Percentiles rank a stretch among this genome's conserved stretches.
Evolutionary conservation across 2,329 filamentous ascomycete species (phyloP).

Genomic region (Plenodomus tracheiphilus): DNA sequence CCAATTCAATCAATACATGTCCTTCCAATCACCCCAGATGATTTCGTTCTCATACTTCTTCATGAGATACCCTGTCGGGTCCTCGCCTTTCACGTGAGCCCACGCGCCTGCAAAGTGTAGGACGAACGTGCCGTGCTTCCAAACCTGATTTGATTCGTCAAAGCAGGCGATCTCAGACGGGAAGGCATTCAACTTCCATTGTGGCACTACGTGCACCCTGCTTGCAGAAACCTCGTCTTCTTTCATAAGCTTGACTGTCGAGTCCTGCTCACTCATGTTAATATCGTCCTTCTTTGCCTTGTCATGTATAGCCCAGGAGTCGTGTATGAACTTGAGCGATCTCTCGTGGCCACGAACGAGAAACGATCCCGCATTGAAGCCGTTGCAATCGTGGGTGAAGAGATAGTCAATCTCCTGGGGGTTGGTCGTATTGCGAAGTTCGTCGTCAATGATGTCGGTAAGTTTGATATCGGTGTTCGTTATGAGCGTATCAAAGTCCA

Average conservation of each 20-base stretch:
- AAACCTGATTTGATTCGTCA: slow-evolving; percentile 33
- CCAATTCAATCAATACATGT: slow-evolving; percentile 22
- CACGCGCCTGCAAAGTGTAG: slow-evolving; percentile 50
- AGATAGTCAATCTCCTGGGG: slow-evolving; percentile 43
- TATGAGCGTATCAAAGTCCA: slow-evolving; percentile 48
- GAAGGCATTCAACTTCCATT: slow-evolving; percentile 47
- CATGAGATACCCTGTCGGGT: slow-evolving; percentile 46
- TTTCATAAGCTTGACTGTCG: slow-evolving; percentile 40
- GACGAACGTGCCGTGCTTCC: slow-evolving; percentile 42
- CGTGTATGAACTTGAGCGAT: slow-evolving; percentile 40
- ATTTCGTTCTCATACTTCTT: slow-evolving; percentile 41
- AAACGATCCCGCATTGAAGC: slow-evolving; percentile 46
- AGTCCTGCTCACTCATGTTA: slow-evolving; percentile 45
- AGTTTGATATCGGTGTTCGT: slow-evolving; percentile 45
- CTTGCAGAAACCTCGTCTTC: slow-evolving; percentile 21
- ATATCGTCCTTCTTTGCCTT: slow-evolving; percentile 22
- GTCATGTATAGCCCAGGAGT: slow-evolving; percentile 32
- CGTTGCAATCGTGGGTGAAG: slow-evolving; percentile 46
- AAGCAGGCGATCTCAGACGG: slow-evolving; percentile 46
- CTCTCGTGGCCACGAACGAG: slow-evolving; percentile 41
- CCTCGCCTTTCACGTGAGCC: slow-evolving; percentile 45
- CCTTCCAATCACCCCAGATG: slow-evolving; percentile 39
- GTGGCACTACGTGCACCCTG: slow-evolving; percentile 37
- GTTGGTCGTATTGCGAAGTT: slow-evolving; percentile 32
- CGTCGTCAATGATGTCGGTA: slow-evolving; percentile 41